Conservation (phyloP, 495 filamentous ascomycete genomes). For the Glarea lozoyensis region DNA sequence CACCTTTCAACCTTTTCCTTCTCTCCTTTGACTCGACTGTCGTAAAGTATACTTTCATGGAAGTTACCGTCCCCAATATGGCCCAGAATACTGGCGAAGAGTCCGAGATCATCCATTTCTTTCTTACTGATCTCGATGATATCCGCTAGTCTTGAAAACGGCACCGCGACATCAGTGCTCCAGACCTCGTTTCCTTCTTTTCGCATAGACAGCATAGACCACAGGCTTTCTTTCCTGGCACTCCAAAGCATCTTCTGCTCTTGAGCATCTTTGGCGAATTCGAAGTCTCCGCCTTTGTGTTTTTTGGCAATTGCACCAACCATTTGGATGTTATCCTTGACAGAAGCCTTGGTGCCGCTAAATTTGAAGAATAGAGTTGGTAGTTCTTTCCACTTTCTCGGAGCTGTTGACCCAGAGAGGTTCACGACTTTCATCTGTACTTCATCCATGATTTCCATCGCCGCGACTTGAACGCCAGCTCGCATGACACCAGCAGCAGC, state of each 20-base stretch:
- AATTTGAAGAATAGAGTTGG: conserved; percentile 86
- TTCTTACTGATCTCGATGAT: conserved; percentile 87
- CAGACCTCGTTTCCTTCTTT: conserved; percentile 52
- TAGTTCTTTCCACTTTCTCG: conserved; percentile 60
- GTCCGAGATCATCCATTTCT: conserved; percentile 73
- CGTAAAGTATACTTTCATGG: conserved; percentile 82
- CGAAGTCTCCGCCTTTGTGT: conserved; percentile 58
- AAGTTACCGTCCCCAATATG: conserved; percentile 91
- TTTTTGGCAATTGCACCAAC: conserved; percentile 56
- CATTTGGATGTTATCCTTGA: conserved; percentile 56
- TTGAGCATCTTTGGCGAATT: conserved; percentile 58
- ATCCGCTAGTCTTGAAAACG: conserved; percentile 75
- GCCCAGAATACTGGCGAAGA: conserved; percentile 74
- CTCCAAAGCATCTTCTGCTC: conserved; percentile 69
- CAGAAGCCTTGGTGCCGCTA: conserved; percentile 58
- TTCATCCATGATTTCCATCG: conserved; percentile 79
- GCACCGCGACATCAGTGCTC: conserved; percentile 85
- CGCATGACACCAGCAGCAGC: conserved; percentile 64
- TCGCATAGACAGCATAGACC: conserved; percentile 64
- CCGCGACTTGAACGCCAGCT: conserved; percentile 63
- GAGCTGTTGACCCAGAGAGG: conserved; percentile 55
- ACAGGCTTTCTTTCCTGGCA: conserved; percentile 65
- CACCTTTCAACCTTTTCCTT: conserved; percentile 63
- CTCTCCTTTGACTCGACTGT: conserved; percentile 56
- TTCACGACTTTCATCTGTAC: conserved; percentile 77